phyloP scores from a whole-genome alignment of 495 filamentous ascomycete species.

The Letharia columbiana region DNA sequence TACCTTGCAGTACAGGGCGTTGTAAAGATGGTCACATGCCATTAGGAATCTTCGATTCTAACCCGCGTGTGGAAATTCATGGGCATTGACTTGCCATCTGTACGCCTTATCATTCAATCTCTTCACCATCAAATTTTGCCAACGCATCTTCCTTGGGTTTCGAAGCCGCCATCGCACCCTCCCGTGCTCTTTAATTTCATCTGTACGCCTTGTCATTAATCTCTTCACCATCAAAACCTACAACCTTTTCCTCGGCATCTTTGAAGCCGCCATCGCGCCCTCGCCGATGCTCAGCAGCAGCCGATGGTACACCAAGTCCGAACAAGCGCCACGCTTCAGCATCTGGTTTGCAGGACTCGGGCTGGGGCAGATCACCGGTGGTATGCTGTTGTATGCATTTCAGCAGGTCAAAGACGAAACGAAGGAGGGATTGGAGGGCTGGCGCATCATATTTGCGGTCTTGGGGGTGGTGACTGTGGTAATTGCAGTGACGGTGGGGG shows the following conservation, averaged over 20 bases:
- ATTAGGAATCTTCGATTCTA: too few relatives aligned
- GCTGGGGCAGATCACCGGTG: constrained; percentile 53
- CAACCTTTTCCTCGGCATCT: too few relatives aligned
- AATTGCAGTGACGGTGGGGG: constrained; percentile 41
- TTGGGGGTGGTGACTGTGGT: constrained; percentile 50
- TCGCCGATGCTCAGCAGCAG: constrained; percentile 43
- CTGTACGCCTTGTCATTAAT: too few relatives aligned
- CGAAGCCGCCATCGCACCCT: too few relatives aligned
- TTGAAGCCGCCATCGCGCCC: constrained; percentile 57
- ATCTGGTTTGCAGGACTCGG: constrained; percentile 61
- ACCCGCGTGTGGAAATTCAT: too few relatives aligned
- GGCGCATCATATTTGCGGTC: constrained; percentile 56
- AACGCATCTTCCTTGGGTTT: too few relatives aligned
- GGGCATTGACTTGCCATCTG: too few relatives aligned
- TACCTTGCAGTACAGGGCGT: too few relatives aligned
- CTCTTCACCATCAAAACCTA: constrained; percentile 24
- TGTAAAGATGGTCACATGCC: too few relatives aligned
- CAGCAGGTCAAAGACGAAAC: constrained; percentile 40
- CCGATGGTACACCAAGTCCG: constrained; percentile 55
- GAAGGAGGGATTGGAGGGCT: constrained; percentile 40
- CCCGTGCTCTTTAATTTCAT: too few relatives aligned
- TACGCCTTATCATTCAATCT: too few relatives aligned
- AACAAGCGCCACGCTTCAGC: constrained; percentile 53
- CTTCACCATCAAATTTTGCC: constrained; percentile 26
- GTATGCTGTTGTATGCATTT: constrained; percentile 52